phyloP scores from a whole-genome alignment of 306 rosid species.

The Ormosia semicastrata region DNA sequence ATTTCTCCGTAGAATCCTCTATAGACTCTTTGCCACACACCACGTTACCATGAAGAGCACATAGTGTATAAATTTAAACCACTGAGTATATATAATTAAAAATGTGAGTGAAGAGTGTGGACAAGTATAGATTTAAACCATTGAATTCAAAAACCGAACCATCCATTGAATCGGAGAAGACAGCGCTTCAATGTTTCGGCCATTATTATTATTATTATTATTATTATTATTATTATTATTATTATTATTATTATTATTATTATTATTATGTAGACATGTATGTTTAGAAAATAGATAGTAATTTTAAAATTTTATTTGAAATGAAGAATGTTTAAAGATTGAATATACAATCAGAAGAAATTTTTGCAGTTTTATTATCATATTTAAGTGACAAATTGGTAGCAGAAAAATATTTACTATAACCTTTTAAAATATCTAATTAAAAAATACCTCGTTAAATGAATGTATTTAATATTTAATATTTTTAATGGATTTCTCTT shows the following conservation, averaged over 20 bases:
- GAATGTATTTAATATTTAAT: too few species aligned
- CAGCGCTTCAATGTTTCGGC: too few species aligned
- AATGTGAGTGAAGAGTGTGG: neutral
- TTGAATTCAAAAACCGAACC: neutral
- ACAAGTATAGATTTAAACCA: neutral
- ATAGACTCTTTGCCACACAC: too few species aligned
- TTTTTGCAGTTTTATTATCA: neutral
- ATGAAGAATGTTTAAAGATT: neutral
- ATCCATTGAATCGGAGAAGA: neutral
- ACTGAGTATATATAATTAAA: too few species aligned
- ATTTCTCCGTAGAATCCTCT: too few species aligned
- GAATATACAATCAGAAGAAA: neutral
- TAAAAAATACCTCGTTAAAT: neutral
- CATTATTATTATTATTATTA: too few species aligned
- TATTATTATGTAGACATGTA: too few species aligned
- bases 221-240: too few species aligned
- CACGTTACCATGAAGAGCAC: too few species aligned
- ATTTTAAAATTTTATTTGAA: neutral
- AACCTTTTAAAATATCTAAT: neutral
- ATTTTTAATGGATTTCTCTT: neutral
- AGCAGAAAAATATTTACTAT: neutral
- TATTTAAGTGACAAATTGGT: neutral
- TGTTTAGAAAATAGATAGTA: neutral
- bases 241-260: too few species aligned
- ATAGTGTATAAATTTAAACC: too few species aligned